Conservation (phyloP, 306 rosid genomes). For the Castanea sativa region DNA sequence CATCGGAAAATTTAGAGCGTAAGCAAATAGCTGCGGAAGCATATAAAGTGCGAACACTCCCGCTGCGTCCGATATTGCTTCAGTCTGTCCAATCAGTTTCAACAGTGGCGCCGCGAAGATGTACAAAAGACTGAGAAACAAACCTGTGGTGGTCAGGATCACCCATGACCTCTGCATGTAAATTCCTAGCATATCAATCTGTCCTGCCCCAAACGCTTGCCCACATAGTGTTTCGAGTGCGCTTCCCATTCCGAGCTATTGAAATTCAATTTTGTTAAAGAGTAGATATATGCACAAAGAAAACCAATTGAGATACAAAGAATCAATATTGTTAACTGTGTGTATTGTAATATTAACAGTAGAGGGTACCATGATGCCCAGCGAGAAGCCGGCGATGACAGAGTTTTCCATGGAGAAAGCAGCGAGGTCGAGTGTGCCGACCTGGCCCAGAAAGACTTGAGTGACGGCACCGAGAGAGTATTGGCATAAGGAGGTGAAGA, state of each 20-base stretch:
- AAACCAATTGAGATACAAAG: no score
- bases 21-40: conserved; percentile 90
- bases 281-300: no score
- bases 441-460: conserved; percentile 78
- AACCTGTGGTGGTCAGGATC: conserved; percentile 48
- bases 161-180: conserved; percentile 97
- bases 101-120: conserved; percentile 53
- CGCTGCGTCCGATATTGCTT: conserved; percentile 62
- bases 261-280: not conserved
- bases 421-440: conserved; percentile 70
- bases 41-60: conserved; percentile 71
- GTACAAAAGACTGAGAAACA: conserved; percentile 41
- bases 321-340: no score
- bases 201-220: conserved; percentile 84
- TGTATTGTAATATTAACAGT: no score
- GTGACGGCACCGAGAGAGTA: conserved; percentile 94
- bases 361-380: conserved; percentile 61
- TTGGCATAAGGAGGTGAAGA: conserved; percentile 73
- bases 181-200: conserved; percentile 69
- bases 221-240: conserved; percentile 92
- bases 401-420: conserved; percentile 87
- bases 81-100: conserved; percentile 59
- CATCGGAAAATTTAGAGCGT: conserved; percentile 70
- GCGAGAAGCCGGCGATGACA: conserved; percentile 88
- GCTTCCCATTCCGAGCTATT: conserved; percentile 89